A percentile compares a stretch with the other conserved stretches of the same genome.
phyloP scores from a whole-genome alignment of 2,329 filamentous ascomycete species.

The Teratosphaeria destructans region DNA sequence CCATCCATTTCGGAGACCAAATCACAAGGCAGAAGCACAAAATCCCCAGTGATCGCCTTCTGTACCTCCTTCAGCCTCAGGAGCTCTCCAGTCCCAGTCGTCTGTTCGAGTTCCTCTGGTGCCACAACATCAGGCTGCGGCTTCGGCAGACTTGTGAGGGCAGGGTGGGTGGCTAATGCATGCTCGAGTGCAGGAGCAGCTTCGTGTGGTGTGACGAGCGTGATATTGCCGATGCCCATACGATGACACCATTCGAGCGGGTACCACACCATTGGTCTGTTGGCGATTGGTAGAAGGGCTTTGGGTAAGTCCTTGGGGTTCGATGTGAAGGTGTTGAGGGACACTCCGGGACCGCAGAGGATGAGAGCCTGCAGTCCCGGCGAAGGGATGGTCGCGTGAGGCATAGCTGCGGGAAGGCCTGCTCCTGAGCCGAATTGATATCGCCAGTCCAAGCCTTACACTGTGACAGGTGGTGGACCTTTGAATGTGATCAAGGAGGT shows the following conservation, averaged over 20 bases:
- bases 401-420: constrained; percentile 45
- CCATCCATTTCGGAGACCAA: constrained; percentile 83
- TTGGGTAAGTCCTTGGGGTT: constrained; percentile 73
- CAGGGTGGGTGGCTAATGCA: constrained; percentile 67
- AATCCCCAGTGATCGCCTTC: constrained; percentile 69
- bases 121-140: constrained; percentile 67
- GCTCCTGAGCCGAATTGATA: background rate
- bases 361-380: constrained; percentile 75
- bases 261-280: constrained; percentile 84
- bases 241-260: constrained; percentile 77
- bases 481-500: background rate
- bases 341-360: constrained; percentile 71
- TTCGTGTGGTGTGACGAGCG: constrained; percentile 47
- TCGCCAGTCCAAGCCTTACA: background rate
- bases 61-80: constrained; percentile 75
- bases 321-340: constrained; percentile 71
- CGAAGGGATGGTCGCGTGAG: constrained; percentile 64
- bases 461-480: background rate
- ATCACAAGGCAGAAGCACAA: constrained; percentile 85
- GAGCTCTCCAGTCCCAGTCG: constrained; percentile 81
- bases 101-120: constrained; percentile 65
- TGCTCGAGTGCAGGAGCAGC: constrained; percentile 57
- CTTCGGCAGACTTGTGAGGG: constrained; percentile 60
- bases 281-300: constrained; percentile 71
- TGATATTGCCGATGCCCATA: constrained; percentile 56